phyloP scores from a whole-genome alignment of 2,329 filamentous ascomycete species.

The Ophiostoma triangulosporum region DNA sequence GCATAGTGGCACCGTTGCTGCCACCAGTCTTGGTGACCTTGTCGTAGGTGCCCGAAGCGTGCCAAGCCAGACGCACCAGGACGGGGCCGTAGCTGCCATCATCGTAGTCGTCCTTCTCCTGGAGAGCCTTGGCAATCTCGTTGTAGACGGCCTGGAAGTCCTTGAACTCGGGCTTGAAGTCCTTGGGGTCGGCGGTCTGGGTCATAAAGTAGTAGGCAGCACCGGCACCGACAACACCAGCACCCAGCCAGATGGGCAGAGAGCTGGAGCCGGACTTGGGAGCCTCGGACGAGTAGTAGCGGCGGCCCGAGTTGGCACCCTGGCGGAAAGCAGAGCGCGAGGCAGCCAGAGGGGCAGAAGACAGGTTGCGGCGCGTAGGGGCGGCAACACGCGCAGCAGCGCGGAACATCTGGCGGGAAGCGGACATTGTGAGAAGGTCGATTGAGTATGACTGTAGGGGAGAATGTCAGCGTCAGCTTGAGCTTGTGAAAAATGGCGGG shows the following conservation, averaged over 20 bases:
- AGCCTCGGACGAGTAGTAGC: constrained; percentile 65
- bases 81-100: constrained; percentile 94
- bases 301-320: constrained; percentile 43
- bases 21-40: constrained; percentile 78
- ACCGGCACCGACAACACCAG: constrained; percentile 45
- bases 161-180: constrained; percentile 61
- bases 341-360: constrained; percentile 45
- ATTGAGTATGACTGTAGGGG: background rate
- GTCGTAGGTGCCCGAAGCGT: constrained; percentile 85
- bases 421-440: constrained; percentile 26
- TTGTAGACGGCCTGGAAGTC: constrained; percentile 97
- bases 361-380: constrained; percentile 12
- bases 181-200: constrained; percentile 37
- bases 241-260: constrained; percentile 43
- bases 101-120: constrained; percentile 90
- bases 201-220: constrained; percentile 55
- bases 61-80: constrained; percentile 83
- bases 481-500: background rate
- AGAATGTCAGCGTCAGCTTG: background rate
- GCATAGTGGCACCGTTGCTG: constrained; percentile 94
- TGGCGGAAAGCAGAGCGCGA: constrained; percentile 58
- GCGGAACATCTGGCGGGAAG: constrained; percentile 39
- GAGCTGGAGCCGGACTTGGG: constrained; percentile 30
- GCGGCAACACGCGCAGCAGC: constrained; percentile 42
- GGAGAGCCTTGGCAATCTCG: constrained; percentile 62